Evolutionary conservation across 106 monocot species (phyloP).

Genomic region (Acorus calamus): DNA sequence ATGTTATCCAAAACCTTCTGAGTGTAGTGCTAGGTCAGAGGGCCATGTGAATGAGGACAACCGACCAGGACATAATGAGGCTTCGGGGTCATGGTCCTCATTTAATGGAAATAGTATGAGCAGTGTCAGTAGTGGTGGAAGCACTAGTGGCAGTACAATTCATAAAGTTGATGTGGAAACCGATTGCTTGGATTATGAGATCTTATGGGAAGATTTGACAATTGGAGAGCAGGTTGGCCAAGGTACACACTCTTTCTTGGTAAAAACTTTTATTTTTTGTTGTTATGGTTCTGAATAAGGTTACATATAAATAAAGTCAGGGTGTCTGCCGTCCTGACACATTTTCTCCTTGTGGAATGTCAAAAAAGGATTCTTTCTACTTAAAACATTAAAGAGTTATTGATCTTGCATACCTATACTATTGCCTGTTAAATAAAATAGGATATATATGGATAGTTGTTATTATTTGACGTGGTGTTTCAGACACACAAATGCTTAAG

Average conservation of each 20-base stretch:
- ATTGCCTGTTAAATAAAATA: too few relatives aligned
- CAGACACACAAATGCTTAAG: too few relatives aligned
- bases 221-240: constrained; percentile 98
- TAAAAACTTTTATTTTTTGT: too few relatives aligned
- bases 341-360: neutral
- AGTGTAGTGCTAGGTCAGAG: constrained; percentile 27
- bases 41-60: constrained; percentile 30
- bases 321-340: neutral
- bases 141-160: constrained; percentile 56
- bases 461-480: neutral
- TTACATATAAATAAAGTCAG: too few relatives aligned
- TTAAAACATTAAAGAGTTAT: neutral
- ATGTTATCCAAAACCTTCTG: constrained; percentile 29
- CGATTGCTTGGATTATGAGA: constrained; percentile 90
- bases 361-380: constrained; percentile 3
- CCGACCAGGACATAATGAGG: constrained; percentile 41
- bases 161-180: constrained; percentile 68
- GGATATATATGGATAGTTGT: too few relatives aligned
- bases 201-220: constrained; percentile 92
- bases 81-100: constrained; percentile 75
- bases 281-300: too few relatives aligned
- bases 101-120: constrained; percentile 65
- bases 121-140: constrained; percentile 86
- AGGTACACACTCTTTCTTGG: constrained; percentile 40
- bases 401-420: too few relatives aligned